Base-by-base conservation (phyloP, 179 eudicot genomes). In the Beta corolliflora region DNA sequence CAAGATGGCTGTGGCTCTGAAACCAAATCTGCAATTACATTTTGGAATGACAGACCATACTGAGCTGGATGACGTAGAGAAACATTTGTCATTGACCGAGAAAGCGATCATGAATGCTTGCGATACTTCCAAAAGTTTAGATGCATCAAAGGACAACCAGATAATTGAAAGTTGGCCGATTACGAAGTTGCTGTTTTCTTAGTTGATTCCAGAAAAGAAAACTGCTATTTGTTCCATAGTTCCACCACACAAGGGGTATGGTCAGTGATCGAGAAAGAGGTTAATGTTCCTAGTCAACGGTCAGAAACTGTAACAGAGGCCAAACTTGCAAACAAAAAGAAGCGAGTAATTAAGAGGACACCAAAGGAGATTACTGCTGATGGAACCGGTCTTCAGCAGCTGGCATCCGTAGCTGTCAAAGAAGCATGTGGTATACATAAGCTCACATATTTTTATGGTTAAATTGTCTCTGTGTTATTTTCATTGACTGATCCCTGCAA, bases 221-320 rank as follows among this genome's bases (percentile, higher is more conserved):
- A 87, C 66, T 94, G 98, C 87, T 80, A 87, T 77, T 87, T 94
- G 75, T 79, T 84, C 73, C 88, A 86, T 78, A 79, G 96, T 76
- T 78, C 92, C 56, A 83, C 85, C 71, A 91, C 94, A 21, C 85
- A 86, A 53, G 97, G 98, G 85, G 94, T 90, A 15, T 95, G 97
- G 99, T 92, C 98, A 5, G 79, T 88, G 29, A 84, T 94, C 68
- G 99, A 95, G 87, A 91, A 91, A 82, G 90, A 83, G 80, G 36
- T 87, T 59, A 77, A 79, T 65, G 79, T 19, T 76, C 63, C 79
- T 50, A 75, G 65, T 76, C 70, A 79, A 64, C 69, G 73, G 50
- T 77, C 77, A 77, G 91, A 86, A 76, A 79, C 75, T 79, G 58
- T n/a, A 3, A 76, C 19, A 55, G 89, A 81, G 65, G 80, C 61